Evolutionary conservation across 1,284 basidiomycete species (phyloP), one percentile per base, ranked within the genome.

Genomic region (Austroboletus niveus): DNA sequence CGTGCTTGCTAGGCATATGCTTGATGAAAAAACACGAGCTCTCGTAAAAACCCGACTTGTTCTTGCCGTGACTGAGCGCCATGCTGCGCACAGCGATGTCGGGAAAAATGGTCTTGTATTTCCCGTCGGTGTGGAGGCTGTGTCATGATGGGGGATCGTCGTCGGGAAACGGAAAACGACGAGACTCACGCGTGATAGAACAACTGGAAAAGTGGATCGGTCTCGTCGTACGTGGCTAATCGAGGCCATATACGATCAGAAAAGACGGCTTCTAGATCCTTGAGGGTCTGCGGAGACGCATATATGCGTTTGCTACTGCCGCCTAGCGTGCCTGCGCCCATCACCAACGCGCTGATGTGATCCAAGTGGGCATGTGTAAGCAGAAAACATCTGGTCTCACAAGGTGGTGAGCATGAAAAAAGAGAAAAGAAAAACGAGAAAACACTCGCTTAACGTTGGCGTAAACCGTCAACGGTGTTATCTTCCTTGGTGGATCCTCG

Each of bases 301-400:
- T 78, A 82, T 17, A 94, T 80, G 9, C 79, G 78, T 61, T 87
- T 87, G 35, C 82, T 76, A 35, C 71, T 63, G 14, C 85, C 85
- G n/a, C 70, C 66, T 15, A 87, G 63, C 7, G 86, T 82, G 42
- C 91, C 91, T 17, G 89, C 89, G 4, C 85, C 82, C 45, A 94
- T 70, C 35, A 92, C 78, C 24, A 93, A 75, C 48, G 88, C 83
- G 57, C 75, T 81, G 54, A 92, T 78, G 66, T 94, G 92, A 70
- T 94, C 91, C 24, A 94, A 70, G 65, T 94, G 91, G 3, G 87
- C 84, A 69, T 93, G 91, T 5, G 86, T 86, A 58, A 93, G 74
- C 51, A 93, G 76, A 60, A 84, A 92, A 54, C 80, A 84, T 54
- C 87, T 63, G 30, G 22, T 39, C 1, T 20, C n/a, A 20, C 10